A percentile compares a stretch with the other conserved stretches of the same genome.
Evolutionary conservation across 2,329 filamentous ascomycete genomes (phyloP).

Genomic region (Fusarium austroafricanum): DNA sequence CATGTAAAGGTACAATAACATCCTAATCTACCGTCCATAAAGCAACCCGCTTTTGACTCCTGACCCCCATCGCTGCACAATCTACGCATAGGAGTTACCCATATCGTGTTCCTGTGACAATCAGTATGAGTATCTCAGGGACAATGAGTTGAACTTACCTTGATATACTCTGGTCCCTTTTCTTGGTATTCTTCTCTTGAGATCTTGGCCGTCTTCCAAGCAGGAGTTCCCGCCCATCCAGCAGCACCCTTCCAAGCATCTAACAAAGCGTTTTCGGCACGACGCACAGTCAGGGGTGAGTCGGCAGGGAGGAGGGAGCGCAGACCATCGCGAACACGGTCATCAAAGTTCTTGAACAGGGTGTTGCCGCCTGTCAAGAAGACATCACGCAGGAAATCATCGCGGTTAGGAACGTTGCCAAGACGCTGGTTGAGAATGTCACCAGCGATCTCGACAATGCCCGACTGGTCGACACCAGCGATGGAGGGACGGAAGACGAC

Average conservation of each 20-base stretch:
- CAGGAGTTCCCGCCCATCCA: conserved; percentile 76
- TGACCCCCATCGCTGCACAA: conserved; percentile 22
- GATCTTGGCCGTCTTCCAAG: conserved; percentile 74
- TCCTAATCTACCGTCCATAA: conserved; percentile 37
- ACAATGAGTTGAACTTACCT: conserved; percentile 64
- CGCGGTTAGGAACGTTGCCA: conserved; percentile 64
- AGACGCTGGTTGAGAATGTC: conserved; percentile 91
- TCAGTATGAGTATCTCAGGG: conserved; percentile 21
- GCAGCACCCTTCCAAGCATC: conserved; percentile 97
- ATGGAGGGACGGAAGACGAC: conserved; percentile 93
- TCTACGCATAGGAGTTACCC: conserved; percentile 68
- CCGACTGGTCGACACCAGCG: conserved; percentile 91
- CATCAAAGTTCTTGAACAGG: conserved; percentile 87
- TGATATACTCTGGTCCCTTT: conserved; percentile 94
- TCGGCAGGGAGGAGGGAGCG: conserved; percentile 77
- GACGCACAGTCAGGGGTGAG: conserved; percentile 74
- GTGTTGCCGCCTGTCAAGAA: conserved; percentile 97
- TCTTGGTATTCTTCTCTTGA: conserved; percentile 87
- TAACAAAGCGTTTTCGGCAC: conserved; percentile 79
- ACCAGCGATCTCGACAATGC: conserved; percentile 89
- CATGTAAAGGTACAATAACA: conserved; percentile 16
- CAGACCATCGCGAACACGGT: conserved; percentile 79
- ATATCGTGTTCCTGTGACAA: conserved; percentile 70
- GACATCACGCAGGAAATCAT: conserved; percentile 83
- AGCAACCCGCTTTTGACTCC: conserved; percentile 43